Percentiles rank a stretch among this genome's conserved stretches.
Evolutionary conservation across 1,284 basidiomycete genomes (phyloP).

Genomic region (Sanghuangporus baumii): DNA sequence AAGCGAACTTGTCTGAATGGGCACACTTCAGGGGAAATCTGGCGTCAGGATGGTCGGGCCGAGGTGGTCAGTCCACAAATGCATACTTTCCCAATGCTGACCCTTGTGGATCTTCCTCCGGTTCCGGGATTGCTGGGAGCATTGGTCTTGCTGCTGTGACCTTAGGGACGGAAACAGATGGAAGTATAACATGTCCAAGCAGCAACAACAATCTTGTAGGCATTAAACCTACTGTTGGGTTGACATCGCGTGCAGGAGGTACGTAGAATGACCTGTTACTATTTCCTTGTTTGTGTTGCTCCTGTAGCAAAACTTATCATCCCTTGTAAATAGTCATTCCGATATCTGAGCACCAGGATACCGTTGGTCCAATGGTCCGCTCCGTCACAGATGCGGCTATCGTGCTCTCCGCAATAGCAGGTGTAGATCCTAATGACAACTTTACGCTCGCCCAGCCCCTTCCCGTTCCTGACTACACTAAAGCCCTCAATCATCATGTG

Average conservation of each 20-base stretch:
- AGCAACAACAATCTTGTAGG: slow-evolving; percentile 51
- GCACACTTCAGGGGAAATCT: slow-evolving; percentile 52
- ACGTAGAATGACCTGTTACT: background rate
- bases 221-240: slow-evolving; percentile 56
- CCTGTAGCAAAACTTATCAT: background rate
- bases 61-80: slow-evolving; percentile 56
- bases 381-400: slow-evolving; percentile 55
- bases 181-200: slow-evolving; percentile 52
- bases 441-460: slow-evolving; percentile 53
- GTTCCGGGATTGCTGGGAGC: slow-evolving; percentile 54
- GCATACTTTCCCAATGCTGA: slow-evolving; percentile 57
- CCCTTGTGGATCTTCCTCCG: slow-evolving; percentile 62
- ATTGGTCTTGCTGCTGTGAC: slow-evolving; percentile 57
- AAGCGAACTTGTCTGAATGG: slow-evolving; percentile 61
- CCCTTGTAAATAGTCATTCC: slow-evolving; percentile 41
- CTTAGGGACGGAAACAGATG: slow-evolving; percentile 63
- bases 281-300: background rate
- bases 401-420: slow-evolving; percentile 55
- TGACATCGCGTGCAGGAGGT: slow-evolving; percentile 62
- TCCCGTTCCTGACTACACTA: slow-evolving; percentile 48
- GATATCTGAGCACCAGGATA: slow-evolving; percentile 58
- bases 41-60: slow-evolving; percentile 59
- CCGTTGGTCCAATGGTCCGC: slow-evolving; percentile 56
- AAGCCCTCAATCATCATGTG: slow-evolving; percentile 43
- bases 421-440: slow-evolving; percentile 53